These are phyloP conservation scores for Seiridium unicorne DNA, from an alignment of 2,329 filamentous ascomycete species.

Conservation along the genomic window DNA sequence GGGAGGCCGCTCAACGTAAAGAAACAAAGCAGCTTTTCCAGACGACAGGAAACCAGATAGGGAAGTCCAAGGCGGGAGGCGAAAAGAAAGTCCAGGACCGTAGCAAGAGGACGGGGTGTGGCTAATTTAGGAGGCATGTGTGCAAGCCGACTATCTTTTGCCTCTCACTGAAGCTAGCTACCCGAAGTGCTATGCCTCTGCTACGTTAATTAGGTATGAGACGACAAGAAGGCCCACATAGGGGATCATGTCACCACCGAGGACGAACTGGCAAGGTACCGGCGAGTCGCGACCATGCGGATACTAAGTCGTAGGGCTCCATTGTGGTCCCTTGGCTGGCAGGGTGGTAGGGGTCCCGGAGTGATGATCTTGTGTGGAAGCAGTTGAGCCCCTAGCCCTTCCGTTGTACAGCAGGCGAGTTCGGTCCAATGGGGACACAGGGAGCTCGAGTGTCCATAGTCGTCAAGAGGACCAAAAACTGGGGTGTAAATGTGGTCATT, in stretches of 20 bases:
- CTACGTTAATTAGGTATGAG: not conserved
- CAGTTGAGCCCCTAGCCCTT: not conserved
- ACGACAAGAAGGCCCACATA: not conserved
- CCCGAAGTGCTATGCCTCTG: not conserved
- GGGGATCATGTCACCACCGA: not conserved
- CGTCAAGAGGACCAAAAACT: not conserved
- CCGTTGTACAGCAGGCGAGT: not conserved
- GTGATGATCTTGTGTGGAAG: constrained; percentile 3
- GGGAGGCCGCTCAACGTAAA: constrained; percentile 3
- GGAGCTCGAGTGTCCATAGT: not conserved
- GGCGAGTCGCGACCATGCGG: constrained; percentile 4
- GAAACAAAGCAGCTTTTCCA: not conserved
- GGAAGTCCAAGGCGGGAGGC: constrained; percentile 5
- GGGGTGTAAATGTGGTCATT: not conserved
- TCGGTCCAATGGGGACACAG: not conserved
- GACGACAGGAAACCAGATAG: not conserved
- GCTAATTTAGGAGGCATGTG: not conserved
- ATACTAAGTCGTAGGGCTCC: constrained; percentile 5
- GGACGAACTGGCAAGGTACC: constrained; percentile 2
- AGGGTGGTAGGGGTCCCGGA: not conserved
- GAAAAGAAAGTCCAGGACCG: not conserved
- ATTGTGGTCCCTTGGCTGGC: constrained; percentile 2
- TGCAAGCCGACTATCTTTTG: constrained; percentile 4
- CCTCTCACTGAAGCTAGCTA: constrained; percentile 6
- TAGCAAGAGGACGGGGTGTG: not conserved